phyloP scores from a whole-genome alignment of 1,284 basidiomycete species.

The Binderoboletus segoi region DNA sequence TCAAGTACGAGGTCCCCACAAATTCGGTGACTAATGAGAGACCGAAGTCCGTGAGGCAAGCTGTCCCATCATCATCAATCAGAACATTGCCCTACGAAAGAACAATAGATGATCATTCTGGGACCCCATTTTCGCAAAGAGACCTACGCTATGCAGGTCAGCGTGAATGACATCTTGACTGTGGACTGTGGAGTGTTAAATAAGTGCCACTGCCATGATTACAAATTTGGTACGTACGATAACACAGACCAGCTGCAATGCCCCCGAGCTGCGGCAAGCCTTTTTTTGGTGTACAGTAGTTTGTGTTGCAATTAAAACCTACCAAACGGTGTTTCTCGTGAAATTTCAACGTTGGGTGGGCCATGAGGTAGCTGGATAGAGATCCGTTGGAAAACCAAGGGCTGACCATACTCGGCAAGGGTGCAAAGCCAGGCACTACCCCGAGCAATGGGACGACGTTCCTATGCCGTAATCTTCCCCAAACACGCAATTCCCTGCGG shows the following conservation, averaged over 20 bases:
- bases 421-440: slow-evolving; percentile 23
- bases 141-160: slow-evolving; percentile 31
- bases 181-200: slow-evolving; percentile 24
- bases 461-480: slow-evolving; percentile 23
- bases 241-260: slow-evolving; percentile 27
- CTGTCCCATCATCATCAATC: slow-evolving; percentile 24
- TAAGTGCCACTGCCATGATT: not conserved
- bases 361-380: slow-evolving; percentile 20
- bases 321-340: slow-evolving; percentile 19
- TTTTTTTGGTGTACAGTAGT: not conserved
- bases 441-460: slow-evolving; percentile 35
- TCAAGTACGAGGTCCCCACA: slow-evolving; percentile 36
- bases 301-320: not conserved
- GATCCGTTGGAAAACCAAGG: slow-evolving; percentile 35
- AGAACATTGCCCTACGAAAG: slow-evolving; percentile 32
- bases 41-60: slow-evolving; percentile 40
- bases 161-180: slow-evolving; percentile 24
- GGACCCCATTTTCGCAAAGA: not conserved
- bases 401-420: slow-evolving; percentile 27
- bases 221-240: slow-evolving; percentile 23
- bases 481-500: slow-evolving; percentile 30
- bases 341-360: not conserved
- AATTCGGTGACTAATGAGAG: slow-evolving; percentile 38
- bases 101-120: not conserved
- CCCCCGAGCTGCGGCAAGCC: slow-evolving; percentile 25